Conservation (phyloP, 2,329 filamentous ascomycete species). For the Alternaria brassicae region DNA sequence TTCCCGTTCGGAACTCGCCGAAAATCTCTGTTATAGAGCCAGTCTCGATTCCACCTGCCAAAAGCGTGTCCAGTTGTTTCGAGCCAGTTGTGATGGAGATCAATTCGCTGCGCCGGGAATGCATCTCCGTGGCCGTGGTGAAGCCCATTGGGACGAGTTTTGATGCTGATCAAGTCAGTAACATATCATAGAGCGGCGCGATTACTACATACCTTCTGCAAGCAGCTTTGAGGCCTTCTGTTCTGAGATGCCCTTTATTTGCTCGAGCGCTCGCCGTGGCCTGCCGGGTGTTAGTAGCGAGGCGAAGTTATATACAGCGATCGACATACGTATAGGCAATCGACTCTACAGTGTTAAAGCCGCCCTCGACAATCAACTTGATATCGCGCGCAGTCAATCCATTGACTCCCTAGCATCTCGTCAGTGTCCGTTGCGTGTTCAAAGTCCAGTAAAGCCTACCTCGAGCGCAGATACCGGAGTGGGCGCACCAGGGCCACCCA, state of each 20-base stretch:
- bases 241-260: conserved; percentile 98
- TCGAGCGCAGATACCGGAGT: conserved; percentile 86
- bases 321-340: conserved; percentile 83
- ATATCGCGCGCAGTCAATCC: conserved; percentile 96
- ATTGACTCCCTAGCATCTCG: conserved; percentile 72
- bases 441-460: conserved; percentile 60
- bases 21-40: conserved; percentile 98
- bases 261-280: conserved; percentile 78
- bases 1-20: conserved; percentile 96
- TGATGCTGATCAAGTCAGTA: conserved; percentile 66
- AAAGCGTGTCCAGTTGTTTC: conserved; percentile 92
- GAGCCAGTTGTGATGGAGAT: conserved; percentile 98
- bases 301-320: not conserved
- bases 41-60: conserved; percentile 94
- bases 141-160: conserved; percentile 99
- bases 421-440: conserved; percentile 4
- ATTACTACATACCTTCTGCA: conserved; percentile 73
- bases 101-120: conserved; percentile 91
- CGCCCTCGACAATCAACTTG: conserved; percentile 88
- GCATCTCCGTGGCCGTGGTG: conserved; percentile 98
- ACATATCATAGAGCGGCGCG: not conserved
- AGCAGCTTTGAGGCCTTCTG: conserved; percentile 93
- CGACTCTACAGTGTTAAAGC: conserved; percentile 93
- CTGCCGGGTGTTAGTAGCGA: conserved; percentile 51
- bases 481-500: conserved; percentile 88